Evolutionary conservation across 345 rosid species (phyloP), one percentile per base, ranked within the genome.

Genomic region (Alliaria petiolata): DNA sequence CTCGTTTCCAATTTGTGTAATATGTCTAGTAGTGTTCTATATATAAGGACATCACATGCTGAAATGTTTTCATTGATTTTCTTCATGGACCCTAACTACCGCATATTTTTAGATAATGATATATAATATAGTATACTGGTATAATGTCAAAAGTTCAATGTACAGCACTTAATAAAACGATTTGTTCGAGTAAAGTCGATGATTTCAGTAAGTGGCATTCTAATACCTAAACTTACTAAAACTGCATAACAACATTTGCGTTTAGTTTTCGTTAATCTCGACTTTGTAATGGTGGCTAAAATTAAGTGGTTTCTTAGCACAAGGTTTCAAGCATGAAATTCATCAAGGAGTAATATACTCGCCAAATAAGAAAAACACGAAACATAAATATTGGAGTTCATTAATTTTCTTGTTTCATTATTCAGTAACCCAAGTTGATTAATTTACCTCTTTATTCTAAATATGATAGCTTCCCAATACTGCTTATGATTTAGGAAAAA

Each of bases 281-380:
- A 35, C 13, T 60, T 60, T 47, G 74, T 56, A n/a, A 16, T 33
- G 53, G 72, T 68, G 55, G 36, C 36, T 50, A 51, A 20, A 22
- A 55, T 43, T 25, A 44, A 34, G 20, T 46, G 39, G 38, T 70
- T 51, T 71, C 49, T 28, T 70, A 30, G 52, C 67, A 61, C 62
- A 71, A 61, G 69, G 46, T 71, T 71, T 61, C n/a, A 71, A 62
- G 35, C 75, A 62, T 62, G 43, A 62, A 62, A 71, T 42, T 40
- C 53, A 51, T 1, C 53, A 40, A 30, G 15, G 5, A 5, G 43
- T 19, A 26, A 60, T 52, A 40, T 39, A 47, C 47, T 69, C 45
- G 14, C 47, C n/a, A 69, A 34, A 45, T 36, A 30, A 47, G 52
- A 22, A 22, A 69, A 70, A 50, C 68, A 50, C 17, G 61, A 70